Conservation (phyloP, 495 filamentous ascomycete species). For the Aspergillus sparsus region DNA sequence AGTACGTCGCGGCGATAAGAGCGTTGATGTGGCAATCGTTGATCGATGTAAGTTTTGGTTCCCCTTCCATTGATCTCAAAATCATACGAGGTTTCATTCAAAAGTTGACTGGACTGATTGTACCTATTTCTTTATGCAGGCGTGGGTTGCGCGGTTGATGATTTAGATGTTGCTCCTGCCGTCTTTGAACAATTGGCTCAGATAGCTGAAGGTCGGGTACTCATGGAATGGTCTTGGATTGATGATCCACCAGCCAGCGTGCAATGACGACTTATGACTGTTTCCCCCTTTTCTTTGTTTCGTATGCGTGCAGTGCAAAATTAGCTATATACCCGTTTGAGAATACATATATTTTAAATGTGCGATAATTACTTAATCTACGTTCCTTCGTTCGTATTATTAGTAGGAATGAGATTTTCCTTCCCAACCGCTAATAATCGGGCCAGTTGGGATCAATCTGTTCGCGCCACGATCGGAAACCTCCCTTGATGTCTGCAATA, state of each 20-base stretch:
- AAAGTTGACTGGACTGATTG: neutral
- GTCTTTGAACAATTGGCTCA: slow-evolving; percentile 64
- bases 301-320: neutral
- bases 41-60: slow-evolving; percentile 61
- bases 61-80: neutral
- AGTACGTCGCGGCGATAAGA: slow-evolving; percentile 44
- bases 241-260: slow-evolving; percentile 27
- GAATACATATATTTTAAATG: neutral
- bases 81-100: neutral
- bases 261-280: slow-evolving; percentile 17
- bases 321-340: slow-evolving; percentile 13
- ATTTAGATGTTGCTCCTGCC: slow-evolving; percentile 65
- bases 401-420: too few species aligned
- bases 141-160: slow-evolving; percentile 59
- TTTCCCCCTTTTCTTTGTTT: slow-evolving; percentile 10
- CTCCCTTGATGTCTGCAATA: slow-evolving; percentile 78
- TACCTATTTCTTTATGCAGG: slow-evolving; percentile 15
- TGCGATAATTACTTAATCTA: neutral
- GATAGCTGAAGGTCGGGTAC: slow-evolving; percentile 56
- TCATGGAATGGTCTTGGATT: slow-evolving; percentile 70
- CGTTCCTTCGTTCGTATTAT: neutral
- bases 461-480: slow-evolving; percentile 79
- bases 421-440: slow-evolving; percentile 42
- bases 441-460: slow-evolving; percentile 75
- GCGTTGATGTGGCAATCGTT: slow-evolving; percentile 68